phyloP scores from a whole-genome alignment of 2,329 filamentous ascomycete species.

The Fusarium decemcellulare region DNA sequence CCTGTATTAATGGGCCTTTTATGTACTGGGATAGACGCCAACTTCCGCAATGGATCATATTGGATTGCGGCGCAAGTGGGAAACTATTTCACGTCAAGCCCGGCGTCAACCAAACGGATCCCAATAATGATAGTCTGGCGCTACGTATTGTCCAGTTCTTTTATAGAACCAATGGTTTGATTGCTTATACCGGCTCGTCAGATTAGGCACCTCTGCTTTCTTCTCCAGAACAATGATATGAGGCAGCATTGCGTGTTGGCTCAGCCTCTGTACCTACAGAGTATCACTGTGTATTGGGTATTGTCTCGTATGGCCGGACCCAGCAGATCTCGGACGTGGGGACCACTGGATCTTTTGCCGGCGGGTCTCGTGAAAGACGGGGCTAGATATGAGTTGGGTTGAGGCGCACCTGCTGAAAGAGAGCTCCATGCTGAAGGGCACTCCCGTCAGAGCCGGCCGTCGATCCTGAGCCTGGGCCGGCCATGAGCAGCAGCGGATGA shows the following conservation, averaged over 20 bases:
- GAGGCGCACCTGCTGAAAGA: background rate
- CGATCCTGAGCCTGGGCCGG: constrained; percentile 35
- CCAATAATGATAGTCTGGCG: background rate
- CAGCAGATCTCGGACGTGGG: constrained; percentile 13
- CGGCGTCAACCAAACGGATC: background rate
- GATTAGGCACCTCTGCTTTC: background rate
- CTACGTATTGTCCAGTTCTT: background rate
- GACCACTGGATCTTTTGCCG: constrained; percentile 14
- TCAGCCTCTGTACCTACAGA: background rate
- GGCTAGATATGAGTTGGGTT: background rate
- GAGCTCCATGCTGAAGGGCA: constrained; percentile 28
- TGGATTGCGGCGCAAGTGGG: background rate
- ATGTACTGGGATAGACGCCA: background rate
- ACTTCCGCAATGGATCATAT: background rate
- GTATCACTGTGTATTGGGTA: background rate
- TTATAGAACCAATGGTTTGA: background rate
- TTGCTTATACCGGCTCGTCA: background rate
- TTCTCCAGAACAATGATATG: background rate
- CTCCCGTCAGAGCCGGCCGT: constrained; percentile 23
- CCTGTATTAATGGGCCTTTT: background rate
- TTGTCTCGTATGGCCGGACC: constrained; percentile 1
- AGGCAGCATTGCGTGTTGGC: background rate
- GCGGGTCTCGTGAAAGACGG: constrained; percentile 23
- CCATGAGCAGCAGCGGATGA: constrained; percentile 5
- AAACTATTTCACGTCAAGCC: background rate